Evolutionary conservation across 1,139 yeast genomes (phyloP).

Genomic region (Taphrina pruni): DNA sequence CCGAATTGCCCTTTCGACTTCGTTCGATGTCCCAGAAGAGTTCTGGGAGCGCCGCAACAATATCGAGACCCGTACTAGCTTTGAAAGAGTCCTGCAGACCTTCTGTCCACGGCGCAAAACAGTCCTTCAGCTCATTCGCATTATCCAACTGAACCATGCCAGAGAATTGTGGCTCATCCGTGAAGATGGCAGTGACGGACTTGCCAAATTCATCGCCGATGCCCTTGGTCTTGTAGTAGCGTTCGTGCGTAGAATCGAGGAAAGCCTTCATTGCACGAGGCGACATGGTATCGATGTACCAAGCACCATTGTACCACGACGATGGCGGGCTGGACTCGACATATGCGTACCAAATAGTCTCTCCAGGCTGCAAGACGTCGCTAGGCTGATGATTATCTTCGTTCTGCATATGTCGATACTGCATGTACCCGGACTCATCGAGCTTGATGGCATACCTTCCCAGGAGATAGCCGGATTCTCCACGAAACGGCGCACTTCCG

Average conservation of each 20-base stretch:
- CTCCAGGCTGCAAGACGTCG: constrained; percentile 22
- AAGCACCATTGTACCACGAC: constrained; percentile 36
- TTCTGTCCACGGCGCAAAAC: constrained; percentile 35
- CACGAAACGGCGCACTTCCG: constrained; percentile 37
- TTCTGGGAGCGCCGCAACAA: constrained; percentile 25
- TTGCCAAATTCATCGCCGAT: constrained; percentile 33
- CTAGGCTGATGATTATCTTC: constrained; percentile 13
- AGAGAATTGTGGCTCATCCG: constrained; percentile 37
- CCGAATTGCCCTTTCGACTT: not conserved
- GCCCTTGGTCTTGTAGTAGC: constrained; percentile 1
- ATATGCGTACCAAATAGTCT: constrained; percentile 37
- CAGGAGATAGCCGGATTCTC: constrained; percentile 22
- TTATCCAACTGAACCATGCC: constrained; percentile 21
- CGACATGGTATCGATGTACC: constrained; percentile 37
- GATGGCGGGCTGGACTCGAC: constrained; percentile 26
- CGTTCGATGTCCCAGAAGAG: constrained; percentile 29
- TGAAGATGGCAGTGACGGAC: constrained; percentile 35
- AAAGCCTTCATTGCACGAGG: constrained; percentile 28
- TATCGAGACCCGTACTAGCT: constrained; percentile 20
- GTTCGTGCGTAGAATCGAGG: constrained; percentile 28
- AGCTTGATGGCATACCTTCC: constrained; percentile 29
- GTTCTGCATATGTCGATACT: constrained; percentile 21
- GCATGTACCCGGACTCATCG: constrained; percentile 20
- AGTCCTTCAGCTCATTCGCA: constrained; percentile 24
- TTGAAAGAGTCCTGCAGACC: constrained; percentile 16